Evolutionary conservation across 1,284 basidiomycete genomes (phyloP).

Genomic region (Cryptococcus depauperatus): DNA sequence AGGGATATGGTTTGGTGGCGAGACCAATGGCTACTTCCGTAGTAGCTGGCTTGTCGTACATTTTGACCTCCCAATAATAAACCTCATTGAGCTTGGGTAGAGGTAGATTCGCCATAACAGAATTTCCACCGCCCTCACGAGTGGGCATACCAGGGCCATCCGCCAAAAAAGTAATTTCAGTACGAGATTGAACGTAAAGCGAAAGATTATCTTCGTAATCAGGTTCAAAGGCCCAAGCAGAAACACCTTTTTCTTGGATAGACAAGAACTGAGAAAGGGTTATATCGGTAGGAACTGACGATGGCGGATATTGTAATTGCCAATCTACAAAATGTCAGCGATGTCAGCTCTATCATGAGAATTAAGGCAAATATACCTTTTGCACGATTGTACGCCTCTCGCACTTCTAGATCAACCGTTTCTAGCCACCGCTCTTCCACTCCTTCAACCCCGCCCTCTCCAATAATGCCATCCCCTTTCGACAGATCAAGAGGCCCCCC

Average conservation of each 20-base stretch:
- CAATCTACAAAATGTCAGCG: slow-evolving; percentile 55
- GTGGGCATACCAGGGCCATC: slow-evolving; percentile 68
- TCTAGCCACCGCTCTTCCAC: slow-evolving; percentile 92
- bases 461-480: slow-evolving; percentile 77
- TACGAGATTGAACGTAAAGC: slow-evolving; percentile 81
- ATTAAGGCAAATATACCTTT: slow-evolving; percentile 59
- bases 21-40: slow-evolving; percentile 82
- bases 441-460: slow-evolving; percentile 83
- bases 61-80: slow-evolving; percentile 96
- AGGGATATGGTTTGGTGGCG: slow-evolving; percentile 89
- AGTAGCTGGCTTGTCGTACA: slow-evolving; percentile 81
- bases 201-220: slow-evolving; percentile 89
- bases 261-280: slow-evolving; percentile 93
- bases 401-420: slow-evolving; percentile 58
- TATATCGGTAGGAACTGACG: slow-evolving; percentile 88
- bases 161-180: slow-evolving; percentile 89
- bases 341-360: not conserved
- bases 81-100: slow-evolving; percentile 93
- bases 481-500: slow-evolving; percentile 92
- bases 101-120: slow-evolving; percentile 88
- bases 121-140: slow-evolving; percentile 59
- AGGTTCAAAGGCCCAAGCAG: slow-evolving; percentile 94
- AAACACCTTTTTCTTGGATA: slow-evolving; percentile 95
- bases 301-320: slow-evolving; percentile 82
- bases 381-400: slow-evolving; percentile 70